Evolutionary conservation across 2,329 filamentous ascomycete species (phyloP).

Genomic region (Talaromyces sp.): DNA sequence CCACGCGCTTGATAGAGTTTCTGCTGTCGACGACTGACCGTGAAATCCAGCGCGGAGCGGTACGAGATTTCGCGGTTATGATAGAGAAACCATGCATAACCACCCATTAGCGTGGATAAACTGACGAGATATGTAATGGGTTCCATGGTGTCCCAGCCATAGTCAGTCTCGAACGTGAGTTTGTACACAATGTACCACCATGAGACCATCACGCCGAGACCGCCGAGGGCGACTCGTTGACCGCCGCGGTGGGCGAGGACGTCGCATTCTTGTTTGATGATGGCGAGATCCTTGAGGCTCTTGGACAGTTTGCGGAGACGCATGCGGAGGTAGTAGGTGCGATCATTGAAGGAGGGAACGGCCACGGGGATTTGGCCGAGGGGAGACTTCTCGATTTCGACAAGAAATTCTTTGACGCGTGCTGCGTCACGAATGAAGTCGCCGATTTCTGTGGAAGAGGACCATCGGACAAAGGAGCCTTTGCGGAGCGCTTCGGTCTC

Average conservation of each 20-base stretch:
- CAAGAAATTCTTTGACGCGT: conserved; percentile 75
- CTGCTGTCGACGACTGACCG: conserved; percentile 72
- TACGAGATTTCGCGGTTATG: conserved; percentile 88
- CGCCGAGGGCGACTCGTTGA: conserved; percentile 73
- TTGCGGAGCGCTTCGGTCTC: conserved; percentile 31
- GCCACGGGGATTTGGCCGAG: conserved; percentile 66
- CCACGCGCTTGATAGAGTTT: conserved; percentile 71
- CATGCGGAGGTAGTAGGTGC: conserved; percentile 83
- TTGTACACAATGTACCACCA: conserved; percentile 83
- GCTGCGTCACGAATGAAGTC: conserved; percentile 92
- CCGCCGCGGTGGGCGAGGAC: conserved; percentile 69
- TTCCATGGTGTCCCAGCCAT: conserved; percentile 89
- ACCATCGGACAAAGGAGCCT: conserved; percentile 77
- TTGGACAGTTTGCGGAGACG: conserved; percentile 67
- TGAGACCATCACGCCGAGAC: conserved; percentile 65
- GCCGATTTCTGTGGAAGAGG: conserved; percentile 80
- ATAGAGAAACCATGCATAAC: conserved; percentile 91
- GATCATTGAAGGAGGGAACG: conserved; percentile 82
- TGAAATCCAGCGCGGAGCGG: conserved; percentile 80
- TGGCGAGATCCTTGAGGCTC: conserved; percentile 65
- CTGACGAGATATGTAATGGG: conserved; percentile 86
- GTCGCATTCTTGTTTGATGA: conserved; percentile 79
- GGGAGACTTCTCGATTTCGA: conserved; percentile 70
- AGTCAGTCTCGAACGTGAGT: conserved; percentile 64
- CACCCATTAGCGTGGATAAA: conserved; percentile 79